Evolutionary conservation across 352 stramenopile genomes (phyloP).

Genomic region (Phytophthora pini): DNA sequence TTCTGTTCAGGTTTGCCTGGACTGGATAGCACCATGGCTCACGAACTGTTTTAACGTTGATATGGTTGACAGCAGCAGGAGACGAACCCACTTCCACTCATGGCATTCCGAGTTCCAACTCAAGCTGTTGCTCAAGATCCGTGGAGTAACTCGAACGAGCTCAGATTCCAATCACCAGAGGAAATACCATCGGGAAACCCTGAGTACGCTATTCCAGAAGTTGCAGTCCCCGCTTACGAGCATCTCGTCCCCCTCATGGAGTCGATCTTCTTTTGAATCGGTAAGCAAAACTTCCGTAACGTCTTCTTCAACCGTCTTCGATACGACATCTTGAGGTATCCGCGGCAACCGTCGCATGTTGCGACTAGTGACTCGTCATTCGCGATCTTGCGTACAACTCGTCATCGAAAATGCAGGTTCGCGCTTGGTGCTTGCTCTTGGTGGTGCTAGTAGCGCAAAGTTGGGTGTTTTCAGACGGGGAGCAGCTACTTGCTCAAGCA

Average conservation of each 20-base stretch:
- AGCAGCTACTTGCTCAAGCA: constrained; percentile 28
- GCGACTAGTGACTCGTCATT: constrained; percentile 4
- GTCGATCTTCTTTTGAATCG: constrained; percentile 48
- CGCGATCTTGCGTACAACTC: constrained; percentile 15
- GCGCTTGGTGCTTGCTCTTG: constrained; percentile 20
- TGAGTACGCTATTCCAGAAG: background rate
- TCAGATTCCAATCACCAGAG: background rate
- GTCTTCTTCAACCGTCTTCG: constrained; percentile 9
- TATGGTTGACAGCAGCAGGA: background rate
- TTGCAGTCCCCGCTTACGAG: constrained; percentile 19
- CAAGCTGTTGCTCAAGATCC: constrained; percentile 3
- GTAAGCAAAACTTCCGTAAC: constrained; percentile 8
- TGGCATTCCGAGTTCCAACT: background rate
- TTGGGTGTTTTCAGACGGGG: constrained; percentile 9
- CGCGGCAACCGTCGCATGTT: background rate
- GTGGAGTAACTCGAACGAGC: constrained; percentile 4
- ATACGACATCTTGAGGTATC: no score
- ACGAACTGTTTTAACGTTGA: background rate
- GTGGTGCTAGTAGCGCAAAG: constrained; percentile 7
- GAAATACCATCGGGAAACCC: background rate
- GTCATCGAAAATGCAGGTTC: constrained; percentile 20
- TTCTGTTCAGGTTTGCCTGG: constrained; percentile 16
- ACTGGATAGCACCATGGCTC: no score
- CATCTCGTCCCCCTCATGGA: constrained; percentile 32
- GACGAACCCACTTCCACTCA: background rate